Base-by-base conservation (phyloP, 2,329 filamentous ascomycete species). In the Neobulgaria alba region DNA sequence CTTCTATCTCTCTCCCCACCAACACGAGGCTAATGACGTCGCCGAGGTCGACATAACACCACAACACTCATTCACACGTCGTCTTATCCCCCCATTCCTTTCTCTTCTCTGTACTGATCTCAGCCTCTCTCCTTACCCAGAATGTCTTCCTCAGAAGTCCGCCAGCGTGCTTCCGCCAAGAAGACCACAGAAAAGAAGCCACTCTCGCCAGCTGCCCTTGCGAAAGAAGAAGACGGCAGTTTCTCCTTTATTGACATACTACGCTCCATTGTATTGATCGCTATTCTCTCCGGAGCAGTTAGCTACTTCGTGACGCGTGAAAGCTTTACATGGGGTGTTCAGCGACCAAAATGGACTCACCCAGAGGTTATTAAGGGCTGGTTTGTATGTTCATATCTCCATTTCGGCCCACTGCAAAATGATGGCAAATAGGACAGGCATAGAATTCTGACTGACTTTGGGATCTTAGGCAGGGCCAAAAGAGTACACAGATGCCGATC, bases 401-500 rank as follows among this genome's bases (percentile, higher is more conserved):
- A n/a, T n/a, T n/a, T n/a, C n/a, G n/a, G n/a, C n/a, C n/a, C n/a
- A n/a, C n/a, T n/a, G n/a, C n/a, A n/a, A n/a, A n/a, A n/a, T n/a
- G n/a, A n/a, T n/a, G n/a, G n/a, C n/a, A n/a, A n/a, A n/a, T n/a
- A n/a, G n/a, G n/a, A n/a, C n/a, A n/a, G n/a, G n/a, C n/a, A n/a
- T n/a, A n/a, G n/a, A n/a, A n/a, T n/a, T n/a, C n/a, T n/a, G n/a
- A n/a, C n/a, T n/a, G n/a, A n/a, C n/a, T n/a, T n/a, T n/a, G 17
- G 5, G 16, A 10, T 3, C 29, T 26, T 51, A 78, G 72, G 58
- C 61, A 44, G 70, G 71, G 2, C 84, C 86, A 10, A 48, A 85
- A 37, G 67, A 73, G 58, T 72, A 96, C 29, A 95, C 87, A 1
- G 82, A 84, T 42, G 68, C 71, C 15, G 72, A 95, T 61, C 79